Percentiles rank a stretch among this genome's conserved stretches.
phyloP scores from a whole-genome alignment of 2,329 filamentous ascomycete genomes.

The Fusarium sarcochroum region DNA sequence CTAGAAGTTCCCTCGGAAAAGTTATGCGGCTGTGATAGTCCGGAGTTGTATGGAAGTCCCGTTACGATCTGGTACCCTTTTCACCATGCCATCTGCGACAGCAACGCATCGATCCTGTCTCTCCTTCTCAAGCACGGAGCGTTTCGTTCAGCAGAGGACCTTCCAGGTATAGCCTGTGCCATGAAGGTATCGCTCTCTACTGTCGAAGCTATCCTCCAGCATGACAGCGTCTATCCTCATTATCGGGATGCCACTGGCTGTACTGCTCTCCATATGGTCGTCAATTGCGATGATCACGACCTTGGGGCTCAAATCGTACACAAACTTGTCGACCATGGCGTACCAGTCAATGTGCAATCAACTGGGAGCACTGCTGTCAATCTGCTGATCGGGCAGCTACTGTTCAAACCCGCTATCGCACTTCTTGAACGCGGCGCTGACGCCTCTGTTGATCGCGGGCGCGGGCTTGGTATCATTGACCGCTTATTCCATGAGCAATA shows the following conservation, averaged over 20 bases:
- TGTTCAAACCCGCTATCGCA: constrained; percentile 3
- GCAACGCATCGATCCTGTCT: background rate
- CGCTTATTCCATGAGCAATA: background rate
- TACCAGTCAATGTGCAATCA: background rate
- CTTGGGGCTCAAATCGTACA: background rate
- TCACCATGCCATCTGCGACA: constrained; percentile 14
- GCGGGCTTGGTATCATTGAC: background rate
- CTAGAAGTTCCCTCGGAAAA: background rate
- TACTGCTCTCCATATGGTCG: background rate
- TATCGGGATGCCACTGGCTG: background rate
- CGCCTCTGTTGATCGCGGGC: background rate
- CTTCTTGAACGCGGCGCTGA: constrained; percentile 11
- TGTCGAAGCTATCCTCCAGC: background rate
- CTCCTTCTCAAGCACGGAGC: constrained; percentile 10
- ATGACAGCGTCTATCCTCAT: background rate
- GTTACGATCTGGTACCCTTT: constrained; percentile 8
- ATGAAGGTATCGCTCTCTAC: background rate
- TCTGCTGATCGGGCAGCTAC: background rate
- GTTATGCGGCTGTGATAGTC: background rate
- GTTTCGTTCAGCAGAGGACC: background rate
- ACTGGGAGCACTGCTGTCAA: background rate
- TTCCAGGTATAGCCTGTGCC: constrained; percentile 2
- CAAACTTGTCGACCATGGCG: constrained; percentile 1
- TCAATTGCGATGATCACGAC: background rate
- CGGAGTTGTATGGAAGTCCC: background rate